Evolutionary conservation across 352 stramenopile species (phyloP).

Genomic region (Globisporangium cederbergense): DNA sequence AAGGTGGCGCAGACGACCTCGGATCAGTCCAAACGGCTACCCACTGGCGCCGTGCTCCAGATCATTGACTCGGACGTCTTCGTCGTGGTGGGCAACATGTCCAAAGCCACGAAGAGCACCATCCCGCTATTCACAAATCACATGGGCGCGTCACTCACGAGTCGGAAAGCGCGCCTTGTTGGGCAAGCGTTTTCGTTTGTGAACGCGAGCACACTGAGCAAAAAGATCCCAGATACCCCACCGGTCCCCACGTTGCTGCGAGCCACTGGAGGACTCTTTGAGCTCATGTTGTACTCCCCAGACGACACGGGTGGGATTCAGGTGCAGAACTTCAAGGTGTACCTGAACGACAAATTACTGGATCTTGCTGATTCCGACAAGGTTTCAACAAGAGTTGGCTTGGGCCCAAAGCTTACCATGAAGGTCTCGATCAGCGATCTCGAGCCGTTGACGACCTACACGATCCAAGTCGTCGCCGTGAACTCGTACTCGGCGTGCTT

Average conservation of each 20-base stretch:
- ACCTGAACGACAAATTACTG: slow-evolving; percentile 29
- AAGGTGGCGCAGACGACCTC: slow-evolving; percentile 29
- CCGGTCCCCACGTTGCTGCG: slow-evolving; percentile 26
- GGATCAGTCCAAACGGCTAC: slow-evolving; percentile 33
- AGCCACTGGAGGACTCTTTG: slow-evolving; percentile 45
- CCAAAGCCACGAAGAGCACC: slow-evolving; percentile 23
- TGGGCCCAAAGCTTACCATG: slow-evolving; percentile 22
- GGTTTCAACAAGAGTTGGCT: neutral
- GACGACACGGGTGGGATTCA: slow-evolving; percentile 49
- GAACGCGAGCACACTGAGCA: slow-evolving; percentile 29
- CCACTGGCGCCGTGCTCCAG: slow-evolving; percentile 31
- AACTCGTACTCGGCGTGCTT: slow-evolving; percentile 49
- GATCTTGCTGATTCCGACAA: slow-evolving; percentile 8
- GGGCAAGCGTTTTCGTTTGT: slow-evolving; percentile 29
- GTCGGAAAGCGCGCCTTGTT: slow-evolving; percentile 21
- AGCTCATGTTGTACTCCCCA: slow-evolving; percentile 24
- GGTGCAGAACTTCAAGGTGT: slow-evolving; percentile 41
- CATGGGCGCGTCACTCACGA: slow-evolving; percentile 24
- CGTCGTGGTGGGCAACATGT: slow-evolving; percentile 41
- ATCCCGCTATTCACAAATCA: slow-evolving; percentile 31
- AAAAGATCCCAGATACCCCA: slow-evolving; percentile 31
- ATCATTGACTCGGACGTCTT: slow-evolving; percentile 17
- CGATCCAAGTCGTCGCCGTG: slow-evolving; percentile 27
- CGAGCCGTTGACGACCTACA: slow-evolving; percentile 26
- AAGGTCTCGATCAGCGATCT: slow-evolving; percentile 31